Evolutionary conservation across 1,284 basidiomycete genomes (phyloP).

Genomic region (Ganoderma lingzhi): DNA sequence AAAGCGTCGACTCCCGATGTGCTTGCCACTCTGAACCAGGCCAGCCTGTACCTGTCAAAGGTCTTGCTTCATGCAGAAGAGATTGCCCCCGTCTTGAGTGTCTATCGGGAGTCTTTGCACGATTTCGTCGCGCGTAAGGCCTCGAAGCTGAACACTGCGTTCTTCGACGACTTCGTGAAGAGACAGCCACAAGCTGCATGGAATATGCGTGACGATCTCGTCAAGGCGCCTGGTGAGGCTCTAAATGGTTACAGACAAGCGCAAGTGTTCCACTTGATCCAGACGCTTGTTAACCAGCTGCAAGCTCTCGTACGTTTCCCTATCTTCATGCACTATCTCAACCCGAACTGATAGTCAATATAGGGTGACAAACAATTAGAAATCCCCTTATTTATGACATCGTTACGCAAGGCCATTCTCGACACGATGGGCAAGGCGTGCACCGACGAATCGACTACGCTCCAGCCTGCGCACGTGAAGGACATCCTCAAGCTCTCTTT

Average conservation of each 20-base stretch:
- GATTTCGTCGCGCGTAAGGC: slow-evolving; percentile 88
- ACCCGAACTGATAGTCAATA: background rate
- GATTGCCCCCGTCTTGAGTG: slow-evolving; percentile 54
- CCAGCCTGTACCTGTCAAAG: slow-evolving; percentile 79
- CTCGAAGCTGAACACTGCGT: slow-evolving; percentile 76
- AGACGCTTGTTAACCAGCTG: slow-evolving; percentile 69
- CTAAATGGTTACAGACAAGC: slow-evolving; percentile 80
- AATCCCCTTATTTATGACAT: slow-evolving; percentile 56
- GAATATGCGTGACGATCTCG: slow-evolving; percentile 66
- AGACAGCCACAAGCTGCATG: slow-evolving; percentile 77
- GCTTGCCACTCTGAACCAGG: slow-evolving; percentile 68
- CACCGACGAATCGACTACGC: slow-evolving; percentile 48
- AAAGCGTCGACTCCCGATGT: slow-evolving; percentile 74
- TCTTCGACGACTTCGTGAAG: slow-evolving; percentile 84
- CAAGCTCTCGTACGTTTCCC: slow-evolving; percentile 55
- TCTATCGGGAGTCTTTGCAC: slow-evolving; percentile 74
- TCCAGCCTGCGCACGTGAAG: slow-evolving; percentile 79
- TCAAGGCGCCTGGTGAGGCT: slow-evolving; percentile 62
- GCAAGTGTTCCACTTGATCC: slow-evolving; percentile 81
- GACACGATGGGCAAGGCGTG: slow-evolving; percentile 61
- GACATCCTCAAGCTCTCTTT: slow-evolving; percentile 82
- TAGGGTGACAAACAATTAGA: slow-evolving; percentile 33
- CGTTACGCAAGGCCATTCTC: slow-evolving; percentile 61
- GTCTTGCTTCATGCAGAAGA: slow-evolving; percentile 57
- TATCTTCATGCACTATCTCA: background rate